phyloP scores from a whole-genome alignment of 768 basidiomycete genomes.

The Kockovaella imperatae region DNA sequence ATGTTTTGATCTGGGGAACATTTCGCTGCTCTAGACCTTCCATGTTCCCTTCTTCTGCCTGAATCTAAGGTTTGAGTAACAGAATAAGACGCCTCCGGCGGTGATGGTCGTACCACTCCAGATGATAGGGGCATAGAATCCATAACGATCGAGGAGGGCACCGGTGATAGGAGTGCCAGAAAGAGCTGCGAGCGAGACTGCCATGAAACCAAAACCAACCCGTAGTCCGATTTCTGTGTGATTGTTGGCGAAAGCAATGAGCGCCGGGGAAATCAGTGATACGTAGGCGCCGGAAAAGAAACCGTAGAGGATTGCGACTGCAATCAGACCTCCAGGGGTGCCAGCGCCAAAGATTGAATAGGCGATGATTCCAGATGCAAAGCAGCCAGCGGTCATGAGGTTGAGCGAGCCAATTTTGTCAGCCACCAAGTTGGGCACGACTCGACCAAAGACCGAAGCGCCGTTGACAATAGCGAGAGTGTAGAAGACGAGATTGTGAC shows the following conservation, averaged over 20 bases:
- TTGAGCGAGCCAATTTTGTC: conserved; percentile 23
- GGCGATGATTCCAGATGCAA: neutral
- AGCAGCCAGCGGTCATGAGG: conserved; percentile 13
- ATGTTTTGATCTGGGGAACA: no score
- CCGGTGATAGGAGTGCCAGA: conserved; percentile 39
- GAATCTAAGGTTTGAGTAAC: conserved; percentile 1
- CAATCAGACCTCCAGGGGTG: conserved; percentile 26
- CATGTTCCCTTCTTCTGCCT: conserved; percentile 1
- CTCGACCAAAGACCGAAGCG: conserved; percentile 26
- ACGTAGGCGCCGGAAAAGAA: conserved; percentile 38
- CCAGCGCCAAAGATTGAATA: conserved; percentile 9
- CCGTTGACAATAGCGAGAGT: conserved; percentile 25
- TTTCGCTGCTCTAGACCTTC: no score
- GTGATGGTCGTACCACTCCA: conserved; percentile 14
- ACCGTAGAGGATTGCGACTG: conserved; percentile 33
- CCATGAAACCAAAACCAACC: conserved; percentile 29
- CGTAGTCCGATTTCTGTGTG: conserved; percentile 33
- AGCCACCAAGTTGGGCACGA: conserved; percentile 21
- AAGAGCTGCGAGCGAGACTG: conserved; percentile 27
- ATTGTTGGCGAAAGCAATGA: conserved; percentile 28
- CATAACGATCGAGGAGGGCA: conserved; percentile 29
- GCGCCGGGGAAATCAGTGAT: conserved; percentile 23
- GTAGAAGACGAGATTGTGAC: conserved; percentile 18
- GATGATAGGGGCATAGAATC: conserved; percentile 24
- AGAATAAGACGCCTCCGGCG: conserved; percentile 7